A percentile compares a stretch with the other conserved stretches of the same genome.
phyloP scores from a whole-genome alignment of 176 grass and related monocot species.

The Aegilops longissima region DNA sequence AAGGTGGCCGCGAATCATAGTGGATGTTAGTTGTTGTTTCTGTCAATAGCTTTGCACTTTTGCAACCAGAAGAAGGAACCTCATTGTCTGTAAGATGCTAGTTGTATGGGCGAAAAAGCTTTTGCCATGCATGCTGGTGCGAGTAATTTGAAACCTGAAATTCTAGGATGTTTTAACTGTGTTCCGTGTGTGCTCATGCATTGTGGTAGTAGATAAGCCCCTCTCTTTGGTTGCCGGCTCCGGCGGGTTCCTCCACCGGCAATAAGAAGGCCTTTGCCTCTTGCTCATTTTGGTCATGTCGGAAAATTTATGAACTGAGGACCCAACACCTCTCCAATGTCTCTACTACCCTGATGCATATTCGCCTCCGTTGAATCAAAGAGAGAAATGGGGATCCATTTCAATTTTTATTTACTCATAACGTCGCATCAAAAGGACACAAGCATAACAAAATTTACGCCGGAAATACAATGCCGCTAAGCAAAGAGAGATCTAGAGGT shows the following conservation, averaged over 20 bases:
- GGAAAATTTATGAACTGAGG: neutral
- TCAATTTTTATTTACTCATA: too few species aligned
- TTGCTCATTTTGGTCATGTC: neutral
- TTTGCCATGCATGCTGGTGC: neutral
- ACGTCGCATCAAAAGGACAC: too few species aligned
- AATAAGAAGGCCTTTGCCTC: too few species aligned
- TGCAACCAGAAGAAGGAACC: neutral
- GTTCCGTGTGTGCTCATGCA: too few species aligned
- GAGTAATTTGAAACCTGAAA: neutral
- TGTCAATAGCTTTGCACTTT: constrained; percentile 24
- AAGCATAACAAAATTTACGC: too few species aligned
- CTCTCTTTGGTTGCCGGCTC: too few species aligned
- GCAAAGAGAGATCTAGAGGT: constrained; percentile 37
- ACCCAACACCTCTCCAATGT: neutral
- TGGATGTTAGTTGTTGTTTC: neutral
- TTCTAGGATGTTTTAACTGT: neutral
- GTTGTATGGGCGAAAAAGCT: constrained; percentile 16
- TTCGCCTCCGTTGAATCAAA: too few species aligned
- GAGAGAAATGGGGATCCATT: neutral
- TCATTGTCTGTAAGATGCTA: constrained; percentile 35
- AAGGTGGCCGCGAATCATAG: constrained; percentile 10
- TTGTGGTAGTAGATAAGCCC: too few species aligned
- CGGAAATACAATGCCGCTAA: neutral
- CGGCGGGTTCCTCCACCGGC: too few species aligned
- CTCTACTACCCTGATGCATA: neutral